Evolutionary conservation across 2,329 filamentous ascomycete species (phyloP), one percentile per base, ranked within the genome.

Genomic region (Lizonia empirigonia): DNA sequence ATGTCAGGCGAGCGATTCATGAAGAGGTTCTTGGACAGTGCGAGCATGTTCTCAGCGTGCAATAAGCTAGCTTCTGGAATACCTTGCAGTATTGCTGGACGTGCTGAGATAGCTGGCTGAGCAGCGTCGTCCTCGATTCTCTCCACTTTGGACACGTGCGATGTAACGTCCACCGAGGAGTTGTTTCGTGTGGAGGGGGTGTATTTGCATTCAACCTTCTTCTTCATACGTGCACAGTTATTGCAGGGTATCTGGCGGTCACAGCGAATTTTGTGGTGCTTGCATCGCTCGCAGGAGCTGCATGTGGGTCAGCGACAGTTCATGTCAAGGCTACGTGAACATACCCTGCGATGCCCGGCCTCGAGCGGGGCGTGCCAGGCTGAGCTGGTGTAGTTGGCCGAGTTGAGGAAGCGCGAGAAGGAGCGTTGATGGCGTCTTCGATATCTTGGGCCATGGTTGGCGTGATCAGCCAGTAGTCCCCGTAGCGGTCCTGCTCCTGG

Each of bases 401-500:
- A 5, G 37, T 44, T 6, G 60, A 59, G 9, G 18, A 75, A 62
- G 55, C 47, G 33, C 50, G 50, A 7, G 44, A 52, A 6, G 29
- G 30, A 18, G 42, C 12, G n/a, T 55, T 50, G 5, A 64, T 15
- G 13, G 67, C 68, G 20, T 59, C 56, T 26, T 76, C 67, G 19
- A 78, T 62, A 18, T 65, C 42, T 1, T 68, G 58, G 10, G 76
- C 76, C 12, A 73, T 35, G 1, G 64, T 65, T 4, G 71, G 67
- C 27, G 76, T 76, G 4, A 96, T 77, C 6, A 90, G 76, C 88
- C 90, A 95, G 38, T 79, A 71, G 5, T 81, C 73, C 7, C 83
- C 84, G 79, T 88, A 87, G 58, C 80, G 81, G 22, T 75, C 68
- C 65, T 78, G 76, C 65, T 91, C 90, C 1, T 77, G 68, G 16